These are phyloP conservation scores for Magnusiomyces suaveolens DNA, from an alignment of 1,139 yeast species.

Conservation along the genomic window DNA sequence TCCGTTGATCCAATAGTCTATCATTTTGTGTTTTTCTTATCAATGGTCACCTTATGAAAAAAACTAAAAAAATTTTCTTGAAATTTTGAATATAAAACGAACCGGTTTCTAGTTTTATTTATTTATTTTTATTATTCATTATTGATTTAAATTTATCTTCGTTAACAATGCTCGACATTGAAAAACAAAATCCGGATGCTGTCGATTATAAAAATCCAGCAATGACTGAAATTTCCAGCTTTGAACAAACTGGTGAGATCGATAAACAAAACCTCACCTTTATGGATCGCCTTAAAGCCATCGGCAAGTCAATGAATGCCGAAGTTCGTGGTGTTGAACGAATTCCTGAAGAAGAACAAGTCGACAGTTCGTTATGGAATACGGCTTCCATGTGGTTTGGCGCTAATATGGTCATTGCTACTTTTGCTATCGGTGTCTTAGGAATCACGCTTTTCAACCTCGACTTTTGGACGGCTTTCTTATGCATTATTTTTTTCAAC, in stretches of 20 bases:
- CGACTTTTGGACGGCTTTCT: slow-evolving; percentile 57
- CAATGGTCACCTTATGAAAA: too few species aligned
- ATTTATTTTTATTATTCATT: too few species aligned
- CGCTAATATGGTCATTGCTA: slow-evolving; percentile 81
- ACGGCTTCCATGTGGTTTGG: slow-evolving; percentile 91
- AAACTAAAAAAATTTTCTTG: too few species aligned
- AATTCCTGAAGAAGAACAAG: slow-evolving; percentile 58
- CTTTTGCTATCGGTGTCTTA: slow-evolving; percentile 71
- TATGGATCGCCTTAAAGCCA: background rate
- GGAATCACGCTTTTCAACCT: slow-evolving; percentile 47
- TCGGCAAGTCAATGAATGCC: slow-evolving; percentile 18
- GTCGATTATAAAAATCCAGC: background rate
- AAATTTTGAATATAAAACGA: background rate
- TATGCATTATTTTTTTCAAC: slow-evolving; percentile 61
- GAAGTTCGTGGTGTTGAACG: slow-evolving; percentile 64
- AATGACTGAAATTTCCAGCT: background rate
- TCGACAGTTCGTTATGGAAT: slow-evolving; percentile 50
- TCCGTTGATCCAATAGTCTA: too few species aligned
- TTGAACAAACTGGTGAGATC: background rate
- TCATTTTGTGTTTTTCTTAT: too few species aligned
- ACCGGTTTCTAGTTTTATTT: background rate
- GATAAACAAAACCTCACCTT: background rate
- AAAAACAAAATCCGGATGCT: background rate
- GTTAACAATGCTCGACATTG: background rate
- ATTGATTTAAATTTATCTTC: background rate